phyloP scores from a whole-genome alignment of 495 filamentous ascomycete genomes.

The Physcia stellaris region DNA sequence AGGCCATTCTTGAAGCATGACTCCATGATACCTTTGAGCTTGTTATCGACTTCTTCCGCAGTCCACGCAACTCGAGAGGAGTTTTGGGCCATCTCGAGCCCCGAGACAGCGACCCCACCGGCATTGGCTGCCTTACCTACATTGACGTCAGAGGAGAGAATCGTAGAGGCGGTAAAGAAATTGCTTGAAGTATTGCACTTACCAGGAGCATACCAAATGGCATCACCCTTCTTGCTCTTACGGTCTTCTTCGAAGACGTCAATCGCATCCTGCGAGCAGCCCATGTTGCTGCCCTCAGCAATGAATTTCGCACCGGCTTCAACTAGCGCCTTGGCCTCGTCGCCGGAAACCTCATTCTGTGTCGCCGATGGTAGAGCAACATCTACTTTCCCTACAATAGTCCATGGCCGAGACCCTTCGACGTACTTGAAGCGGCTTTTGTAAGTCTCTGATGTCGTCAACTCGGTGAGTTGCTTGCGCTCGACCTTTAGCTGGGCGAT shows the following conservation, averaged over 20 bases:
- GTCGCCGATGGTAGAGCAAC: constrained; percentile 86
- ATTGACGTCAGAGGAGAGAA: background rate
- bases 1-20: constrained; percentile 85
- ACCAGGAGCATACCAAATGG: constrained; percentile 93
- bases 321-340: constrained; percentile 76
- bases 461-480: constrained; percentile 63
- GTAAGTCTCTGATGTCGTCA: constrained; percentile 38
- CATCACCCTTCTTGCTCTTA: constrained; percentile 49
- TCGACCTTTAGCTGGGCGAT: constrained; percentile 79
- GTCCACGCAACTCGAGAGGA: constrained; percentile 75
- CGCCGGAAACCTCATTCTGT: constrained; percentile 89
- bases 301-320: constrained; percentile 68
- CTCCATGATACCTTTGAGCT: constrained; percentile 91
- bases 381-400: constrained; percentile 75
- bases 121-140: constrained; percentile 80
- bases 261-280: constrained; percentile 91
- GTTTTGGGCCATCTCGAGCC: constrained; percentile 99
- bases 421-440: constrained; percentile 72
- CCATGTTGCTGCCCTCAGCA: constrained; percentile 98
- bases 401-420: constrained; percentile 80
- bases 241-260: constrained; percentile 80
- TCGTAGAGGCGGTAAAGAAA: background rate
- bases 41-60: constrained; percentile 76
- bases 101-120: constrained; percentile 93
- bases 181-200: constrained; percentile 15